Evolutionary conservation across 768 basidiomycete genomes (phyloP).

Genomic region (Scleroderma bovista): DNA sequence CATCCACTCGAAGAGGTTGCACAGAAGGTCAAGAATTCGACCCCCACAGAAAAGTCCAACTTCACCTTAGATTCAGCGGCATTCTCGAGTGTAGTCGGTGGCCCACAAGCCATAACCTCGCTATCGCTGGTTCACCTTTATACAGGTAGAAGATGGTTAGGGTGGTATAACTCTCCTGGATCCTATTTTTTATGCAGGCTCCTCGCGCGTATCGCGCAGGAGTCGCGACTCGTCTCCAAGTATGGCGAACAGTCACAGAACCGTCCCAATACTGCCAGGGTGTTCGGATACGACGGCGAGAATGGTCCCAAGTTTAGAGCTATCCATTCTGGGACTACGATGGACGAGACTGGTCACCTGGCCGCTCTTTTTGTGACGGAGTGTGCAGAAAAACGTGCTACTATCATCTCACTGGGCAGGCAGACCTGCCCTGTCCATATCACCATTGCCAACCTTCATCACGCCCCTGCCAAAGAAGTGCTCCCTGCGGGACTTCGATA

Average conservation of each 20-base stretch:
- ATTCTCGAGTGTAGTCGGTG: slow-evolving; percentile 21
- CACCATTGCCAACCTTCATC: slow-evolving; percentile 13
- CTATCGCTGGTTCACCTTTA: slow-evolving; percentile 20
- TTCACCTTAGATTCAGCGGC: slow-evolving; percentile 13
- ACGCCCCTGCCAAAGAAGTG: slow-evolving; percentile 2
- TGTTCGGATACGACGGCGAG: slow-evolving; percentile 23
- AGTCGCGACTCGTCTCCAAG: neutral
- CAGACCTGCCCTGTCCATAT: slow-evolving; percentile 8
- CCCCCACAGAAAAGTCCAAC: neutral
- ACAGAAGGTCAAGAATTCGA: neutral
- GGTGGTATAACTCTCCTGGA: neutral
- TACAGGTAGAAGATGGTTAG: slow-evolving; percentile 15
- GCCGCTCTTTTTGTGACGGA: slow-evolving; percentile 19
- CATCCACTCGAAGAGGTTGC: neutral
- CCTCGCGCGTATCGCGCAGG: neutral
- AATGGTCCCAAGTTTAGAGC: slow-evolving; percentile 25
- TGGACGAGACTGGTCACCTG: slow-evolving; percentile 26
- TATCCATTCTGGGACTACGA: slow-evolving; percentile 19
- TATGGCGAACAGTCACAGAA: slow-evolving; percentile 16
- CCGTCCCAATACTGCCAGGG: slow-evolving; percentile 9
- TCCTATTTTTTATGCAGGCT: neutral
- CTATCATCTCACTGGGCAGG: slow-evolving; percentile 9
- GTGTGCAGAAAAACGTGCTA: slow-evolving; percentile 8
- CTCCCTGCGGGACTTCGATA: neutral
- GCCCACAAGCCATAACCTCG: slow-evolving; percentile 21